Base-by-base conservation (phyloP, 495 filamentous ascomycete species). In the Schizothecium vesticola region DNA sequence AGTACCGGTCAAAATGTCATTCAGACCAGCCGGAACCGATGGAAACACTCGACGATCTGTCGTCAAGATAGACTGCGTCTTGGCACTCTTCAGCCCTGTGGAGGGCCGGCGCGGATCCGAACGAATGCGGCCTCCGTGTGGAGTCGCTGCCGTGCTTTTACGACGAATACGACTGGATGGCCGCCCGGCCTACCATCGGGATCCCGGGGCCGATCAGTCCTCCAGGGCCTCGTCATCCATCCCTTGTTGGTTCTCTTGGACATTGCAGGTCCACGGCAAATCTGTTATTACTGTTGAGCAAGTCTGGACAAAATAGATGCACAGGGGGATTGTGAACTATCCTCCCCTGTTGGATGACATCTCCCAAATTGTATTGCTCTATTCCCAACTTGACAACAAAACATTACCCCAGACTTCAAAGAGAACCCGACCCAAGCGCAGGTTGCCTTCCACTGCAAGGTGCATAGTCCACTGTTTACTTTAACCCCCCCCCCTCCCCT, bases 61-160 rank as follows among this genome's bases (percentile, higher is more conserved):
- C 55, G 63, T 58, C 28, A n/a, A 56, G 63, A 65, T 65, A 65
- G 56, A 22, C 56, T 65, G 43, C 63, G 63, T 10, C 63, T 59
- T 58, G 62, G 62, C 62, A 26, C 33, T 10, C 3, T 24, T 56
- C 43, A 28, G 62, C 22, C 13, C 13, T n/a, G 31, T n/a, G 23
- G 29, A 25, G 28, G 26, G 16, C 19, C 43, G 43, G 43, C 19
- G 43, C 43, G 3, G 43, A 51, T 51, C 43, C 36, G 36, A 43
- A 19, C 36, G 36, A 19, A 43, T 43, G 1, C 43, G 43, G 43
- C 16, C 19, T 51, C 43, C 43, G 43, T 51, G 43, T n/a, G 43
- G 43, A 51, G 43, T 51, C 43, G 43, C 43, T 9, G 43, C 58
- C 24, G 26, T 28, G 23, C 26, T 16, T 59, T 25, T 59, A 59